Conservation (phyloP, 108 stramenopile genomes). For the Bacterosira constricta region DNA sequence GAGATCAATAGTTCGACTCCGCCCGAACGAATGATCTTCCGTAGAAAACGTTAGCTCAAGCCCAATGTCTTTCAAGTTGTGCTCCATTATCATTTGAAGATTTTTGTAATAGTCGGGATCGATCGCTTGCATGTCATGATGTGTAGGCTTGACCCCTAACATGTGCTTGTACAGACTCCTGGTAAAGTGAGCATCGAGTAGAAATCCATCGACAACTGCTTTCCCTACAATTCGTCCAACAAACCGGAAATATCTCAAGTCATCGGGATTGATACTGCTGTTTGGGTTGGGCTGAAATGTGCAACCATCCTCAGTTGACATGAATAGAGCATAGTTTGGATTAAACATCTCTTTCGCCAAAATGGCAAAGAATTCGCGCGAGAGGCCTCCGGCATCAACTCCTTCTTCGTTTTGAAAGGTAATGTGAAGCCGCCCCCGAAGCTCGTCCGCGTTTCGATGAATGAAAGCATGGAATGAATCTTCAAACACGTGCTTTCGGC, state of each 20-base stretch:
- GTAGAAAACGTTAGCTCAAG: conserved; percentile 92
- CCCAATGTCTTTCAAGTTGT: conserved; percentile 92
- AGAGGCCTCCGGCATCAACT: conserved; percentile 98
- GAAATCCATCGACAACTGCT: conserved; percentile 96
- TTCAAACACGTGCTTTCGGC: conserved; percentile 91
- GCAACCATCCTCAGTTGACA: conserved; percentile 94
- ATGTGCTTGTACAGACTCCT: conserved; percentile 99
- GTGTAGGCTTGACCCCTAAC: conserved; percentile 86
- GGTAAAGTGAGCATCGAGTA: conserved; percentile 98
- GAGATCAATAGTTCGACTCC: conserved; percentile 85
- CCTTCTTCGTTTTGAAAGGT: conserved; percentile 97
- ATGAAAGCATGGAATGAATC: conserved; percentile 95
- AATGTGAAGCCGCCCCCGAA: conserved; percentile 92
- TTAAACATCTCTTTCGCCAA: conserved; percentile 98
- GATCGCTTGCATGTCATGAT: conserved; percentile 97
- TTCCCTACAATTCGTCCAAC: conserved; percentile 98
- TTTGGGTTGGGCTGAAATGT: conserved; percentile 98
- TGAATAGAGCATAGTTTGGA: conserved; percentile 97
- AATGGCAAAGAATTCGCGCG: conserved; percentile 97
- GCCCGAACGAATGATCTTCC: conserved; percentile 88
- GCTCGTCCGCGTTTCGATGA: conserved; percentile 93
- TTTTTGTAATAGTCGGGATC: conserved; percentile 99
- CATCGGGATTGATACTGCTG: conserved; percentile 93
- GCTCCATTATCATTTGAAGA: conserved; percentile 89
- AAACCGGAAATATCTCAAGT: conserved; percentile 96